Percentiles rank a stretch among this genome's conserved stretches.
Evolutionary conservation across 2,329 filamentous ascomycete genomes (phyloP).

Genomic region (Calonectria honghensis): DNA sequence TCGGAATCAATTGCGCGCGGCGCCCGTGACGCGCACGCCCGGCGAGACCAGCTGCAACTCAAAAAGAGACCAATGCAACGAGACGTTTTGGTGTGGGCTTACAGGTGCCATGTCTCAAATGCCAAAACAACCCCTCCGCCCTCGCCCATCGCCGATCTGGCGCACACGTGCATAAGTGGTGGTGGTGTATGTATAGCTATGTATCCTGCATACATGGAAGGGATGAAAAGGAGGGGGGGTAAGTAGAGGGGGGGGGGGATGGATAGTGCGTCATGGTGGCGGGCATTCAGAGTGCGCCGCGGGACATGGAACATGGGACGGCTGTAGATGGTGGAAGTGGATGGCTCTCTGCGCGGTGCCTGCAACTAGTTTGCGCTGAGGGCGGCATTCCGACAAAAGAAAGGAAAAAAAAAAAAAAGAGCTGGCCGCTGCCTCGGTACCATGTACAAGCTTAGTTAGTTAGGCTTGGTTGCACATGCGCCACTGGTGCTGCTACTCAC

Average conservation of each 20-base stretch:
- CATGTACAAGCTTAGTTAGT: background rate
- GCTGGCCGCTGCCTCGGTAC: background rate
- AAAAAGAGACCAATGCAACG: constrained; percentile 17
- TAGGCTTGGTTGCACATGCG: background rate
- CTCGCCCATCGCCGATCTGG: constrained; percentile 19
- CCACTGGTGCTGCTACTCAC: background rate
- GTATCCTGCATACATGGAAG: constrained; percentile 1
- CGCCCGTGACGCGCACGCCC: background rate
- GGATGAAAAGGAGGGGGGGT: background rate
- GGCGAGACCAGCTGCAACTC: constrained; percentile 12
- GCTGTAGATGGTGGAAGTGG: background rate
- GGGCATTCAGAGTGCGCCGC: background rate
- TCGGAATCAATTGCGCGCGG: constrained; percentile 18
- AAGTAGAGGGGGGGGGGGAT: background rate
- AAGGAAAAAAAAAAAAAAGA: background rate
- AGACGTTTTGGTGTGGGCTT: background rate
- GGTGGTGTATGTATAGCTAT: constrained; percentile 19
- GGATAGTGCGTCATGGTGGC: constrained; percentile 7
- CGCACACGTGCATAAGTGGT: constrained; percentile 37
- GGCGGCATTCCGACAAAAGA: constrained; percentile 18
- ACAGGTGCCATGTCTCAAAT: constrained; percentile 18
- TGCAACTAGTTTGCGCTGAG: constrained; percentile 20
- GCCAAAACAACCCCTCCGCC: background rate
- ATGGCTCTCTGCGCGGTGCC: background rate
- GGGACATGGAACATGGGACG: constrained; percentile 8